Evolutionary conservation across 1,284 basidiomycete genomes (phyloP).

Genomic region (Leccinum griseonigrum): DNA sequence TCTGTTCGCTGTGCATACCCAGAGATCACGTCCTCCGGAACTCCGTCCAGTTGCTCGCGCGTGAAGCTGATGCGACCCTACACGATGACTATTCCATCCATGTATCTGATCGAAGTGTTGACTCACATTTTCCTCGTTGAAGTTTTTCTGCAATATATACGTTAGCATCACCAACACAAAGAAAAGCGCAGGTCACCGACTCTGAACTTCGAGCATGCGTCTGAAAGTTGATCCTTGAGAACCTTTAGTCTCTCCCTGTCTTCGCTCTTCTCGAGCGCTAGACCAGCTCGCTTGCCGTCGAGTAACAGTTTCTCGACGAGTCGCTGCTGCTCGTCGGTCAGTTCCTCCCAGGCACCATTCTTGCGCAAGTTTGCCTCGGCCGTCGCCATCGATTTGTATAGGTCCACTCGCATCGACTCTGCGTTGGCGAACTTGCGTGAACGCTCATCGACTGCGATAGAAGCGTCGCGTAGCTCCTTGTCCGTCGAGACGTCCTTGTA

Average conservation of each 20-base stretch:
- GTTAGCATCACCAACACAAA: not conserved
- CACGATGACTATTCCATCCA: not conserved
- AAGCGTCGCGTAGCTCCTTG: constrained; percentile 72
- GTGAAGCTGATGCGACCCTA: constrained; percentile 67
- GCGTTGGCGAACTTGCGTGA: constrained; percentile 68
- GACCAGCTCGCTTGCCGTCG: constrained; percentile 73
- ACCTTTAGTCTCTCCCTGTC: constrained; percentile 49
- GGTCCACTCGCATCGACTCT: constrained; percentile 72
- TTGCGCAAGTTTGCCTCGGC: constrained; percentile 66
- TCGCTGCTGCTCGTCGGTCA: constrained; percentile 66
- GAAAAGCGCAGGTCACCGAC: constrained; percentile 39
- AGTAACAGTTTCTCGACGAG: constrained; percentile 76
- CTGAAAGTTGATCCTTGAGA: constrained; percentile 69
- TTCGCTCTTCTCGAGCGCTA: constrained; percentile 67
- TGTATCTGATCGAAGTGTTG: not conserved
- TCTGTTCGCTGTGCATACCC: constrained; percentile 68
- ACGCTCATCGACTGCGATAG: constrained; percentile 67
- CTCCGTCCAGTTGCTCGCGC: constrained; percentile 71
- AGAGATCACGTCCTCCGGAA: constrained; percentile 72
- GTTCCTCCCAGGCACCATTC: constrained; percentile 52
- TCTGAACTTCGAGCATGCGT: constrained; percentile 70
- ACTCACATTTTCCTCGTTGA: constrained; percentile 78
- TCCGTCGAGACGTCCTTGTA: constrained; percentile 70
- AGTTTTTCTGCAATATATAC: constrained; percentile 63
- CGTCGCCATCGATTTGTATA: constrained; percentile 69